Conservation (phyloP, 1,284 basidiomycete genomes). For the Schizophyllum commune region DNA sequence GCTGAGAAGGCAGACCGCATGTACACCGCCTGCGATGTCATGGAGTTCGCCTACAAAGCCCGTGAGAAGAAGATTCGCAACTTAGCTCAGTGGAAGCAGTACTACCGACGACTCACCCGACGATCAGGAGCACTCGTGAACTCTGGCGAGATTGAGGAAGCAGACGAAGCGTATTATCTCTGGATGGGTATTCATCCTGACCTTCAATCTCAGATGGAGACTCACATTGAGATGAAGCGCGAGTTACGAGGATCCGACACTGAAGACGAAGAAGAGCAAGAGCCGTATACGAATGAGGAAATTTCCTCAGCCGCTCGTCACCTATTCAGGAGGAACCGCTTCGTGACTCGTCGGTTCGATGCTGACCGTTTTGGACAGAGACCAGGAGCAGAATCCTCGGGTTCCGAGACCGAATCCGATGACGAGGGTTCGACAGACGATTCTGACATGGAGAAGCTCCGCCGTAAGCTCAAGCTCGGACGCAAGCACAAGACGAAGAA, state of each 20-base stretch:
- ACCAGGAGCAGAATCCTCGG: neutral
- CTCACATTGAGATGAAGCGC: too few species aligned
- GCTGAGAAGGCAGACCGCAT: constrained; percentile 1
- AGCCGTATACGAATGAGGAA: neutral
- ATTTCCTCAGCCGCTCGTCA: neutral
- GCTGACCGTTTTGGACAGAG: neutral
- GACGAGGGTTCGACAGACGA: neutral
- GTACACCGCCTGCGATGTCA: neutral
- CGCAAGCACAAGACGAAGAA: neutral
- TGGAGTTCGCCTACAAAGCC: constrained; percentile 1
- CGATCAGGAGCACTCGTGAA: neutral
- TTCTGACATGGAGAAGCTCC: neutral
- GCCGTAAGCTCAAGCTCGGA: too few species aligned
- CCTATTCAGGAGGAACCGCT: constrained; percentile 1
- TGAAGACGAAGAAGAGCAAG: neutral
- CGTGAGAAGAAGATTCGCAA: neutral
- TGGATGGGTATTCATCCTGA: constrained; percentile 3
- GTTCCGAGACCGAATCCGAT: neutral
- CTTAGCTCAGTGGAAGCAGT: constrained; percentile 1
- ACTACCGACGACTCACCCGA: constrained; percentile 1
- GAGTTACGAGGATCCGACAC: neutral
- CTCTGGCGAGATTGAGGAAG: neutral
- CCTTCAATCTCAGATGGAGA: neutral
- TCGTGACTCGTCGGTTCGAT: constrained; percentile 1
- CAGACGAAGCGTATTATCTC: neutral